Evolutionary conservation across 1,284 basidiomycete species (phyloP).

Genomic region (Ceratobasidium sp.): DNA sequence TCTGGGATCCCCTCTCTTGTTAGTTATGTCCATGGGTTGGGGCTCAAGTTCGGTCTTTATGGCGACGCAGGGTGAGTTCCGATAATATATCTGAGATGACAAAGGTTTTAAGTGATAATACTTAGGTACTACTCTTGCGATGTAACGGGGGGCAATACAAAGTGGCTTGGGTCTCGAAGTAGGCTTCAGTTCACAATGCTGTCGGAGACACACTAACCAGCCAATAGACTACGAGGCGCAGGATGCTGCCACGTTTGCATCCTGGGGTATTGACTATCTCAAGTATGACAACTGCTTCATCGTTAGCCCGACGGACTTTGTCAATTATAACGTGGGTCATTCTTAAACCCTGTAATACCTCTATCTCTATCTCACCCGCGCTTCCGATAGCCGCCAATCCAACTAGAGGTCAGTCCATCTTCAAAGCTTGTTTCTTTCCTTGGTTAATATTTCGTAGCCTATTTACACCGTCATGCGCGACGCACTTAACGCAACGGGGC

Average conservation of each 20-base stretch:
- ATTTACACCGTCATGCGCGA: conserved; percentile 58
- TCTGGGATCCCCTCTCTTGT: conserved; percentile 60
- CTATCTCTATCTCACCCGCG: neutral
- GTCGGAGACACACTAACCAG: neutral
- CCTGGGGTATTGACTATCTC: conserved; percentile 66
- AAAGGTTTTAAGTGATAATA: conserved; percentile 2
- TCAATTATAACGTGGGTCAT: conserved; percentile 56
- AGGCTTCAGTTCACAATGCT: neutral
- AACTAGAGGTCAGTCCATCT: conserved; percentile 50
- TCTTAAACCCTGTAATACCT: neutral
- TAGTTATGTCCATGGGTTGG: conserved; percentile 59
- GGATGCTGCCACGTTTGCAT: conserved; percentile 62
- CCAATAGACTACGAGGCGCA: conserved; percentile 62
- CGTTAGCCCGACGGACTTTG: conserved; percentile 63
- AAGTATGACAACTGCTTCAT: conserved; percentile 68
- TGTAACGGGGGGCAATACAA: conserved; percentile 61
- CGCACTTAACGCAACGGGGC: conserved; percentile 27
- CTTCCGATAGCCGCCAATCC: conserved; percentile 56
- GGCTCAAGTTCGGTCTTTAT: conserved; percentile 62
- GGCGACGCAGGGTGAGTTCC: conserved; percentile 59
- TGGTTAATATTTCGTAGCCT: conserved; percentile 5
- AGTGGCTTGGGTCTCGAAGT: conserved; percentile 58
- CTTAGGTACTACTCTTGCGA: conserved; percentile 63
- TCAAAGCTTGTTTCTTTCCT: conserved; percentile 2
- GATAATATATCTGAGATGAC: neutral